These are phyloP conservation scores for Leptomonas seymouri DNA, from an alignment of 208 protist species.

Conservation along the genomic window DNA sequence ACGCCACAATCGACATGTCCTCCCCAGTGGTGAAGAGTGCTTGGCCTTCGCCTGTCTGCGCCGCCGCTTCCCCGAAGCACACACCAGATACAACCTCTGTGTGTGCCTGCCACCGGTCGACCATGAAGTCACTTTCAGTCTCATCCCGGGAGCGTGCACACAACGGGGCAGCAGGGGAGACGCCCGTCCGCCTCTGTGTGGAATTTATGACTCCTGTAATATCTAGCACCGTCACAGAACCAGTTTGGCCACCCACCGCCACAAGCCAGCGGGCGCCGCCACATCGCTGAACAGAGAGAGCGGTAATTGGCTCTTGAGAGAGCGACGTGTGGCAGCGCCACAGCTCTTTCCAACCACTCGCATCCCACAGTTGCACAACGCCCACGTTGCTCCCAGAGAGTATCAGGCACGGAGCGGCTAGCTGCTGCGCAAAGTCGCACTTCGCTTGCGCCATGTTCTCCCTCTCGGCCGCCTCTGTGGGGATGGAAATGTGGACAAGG, in stretches of 20 bases:
- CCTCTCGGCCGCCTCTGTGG: background rate
- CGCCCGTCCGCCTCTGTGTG: slow-evolving; percentile 13
- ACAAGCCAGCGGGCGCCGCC: slow-evolving; percentile 25
- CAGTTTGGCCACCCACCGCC: slow-evolving; percentile 54
- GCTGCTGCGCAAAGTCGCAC: too few relatives aligned
- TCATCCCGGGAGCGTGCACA: too few relatives aligned
- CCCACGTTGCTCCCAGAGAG: slow-evolving; percentile 78
- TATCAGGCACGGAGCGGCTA: slow-evolving; percentile 25
- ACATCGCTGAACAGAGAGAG: slow-evolving; percentile 25
- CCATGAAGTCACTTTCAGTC: slow-evolving; percentile 31
- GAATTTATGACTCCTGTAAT: slow-evolving; percentile 35
- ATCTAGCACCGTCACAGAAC: slow-evolving; percentile 61
- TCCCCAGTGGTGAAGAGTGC: slow-evolving; percentile 28
- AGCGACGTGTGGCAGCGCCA: slow-evolving; percentile 68
- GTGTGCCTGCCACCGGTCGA: slow-evolving; percentile 83
- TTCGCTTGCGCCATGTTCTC: too few relatives aligned
- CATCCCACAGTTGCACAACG: slow-evolving; percentile 84
- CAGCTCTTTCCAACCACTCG: slow-evolving; percentile 53
- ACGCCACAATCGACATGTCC: slow-evolving; percentile 16
- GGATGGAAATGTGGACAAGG: slow-evolving; percentile 11
- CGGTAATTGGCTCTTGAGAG: slow-evolving; percentile 56
- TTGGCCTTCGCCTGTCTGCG: background rate
- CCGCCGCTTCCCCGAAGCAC: slow-evolving; percentile 9
- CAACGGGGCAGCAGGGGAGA: background rate
- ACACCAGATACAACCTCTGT: slow-evolving; percentile 49